Evolutionary conservation across 495 filamentous ascomycete genomes (phyloP).

Genomic region (Podospora appendiculata): DNA sequence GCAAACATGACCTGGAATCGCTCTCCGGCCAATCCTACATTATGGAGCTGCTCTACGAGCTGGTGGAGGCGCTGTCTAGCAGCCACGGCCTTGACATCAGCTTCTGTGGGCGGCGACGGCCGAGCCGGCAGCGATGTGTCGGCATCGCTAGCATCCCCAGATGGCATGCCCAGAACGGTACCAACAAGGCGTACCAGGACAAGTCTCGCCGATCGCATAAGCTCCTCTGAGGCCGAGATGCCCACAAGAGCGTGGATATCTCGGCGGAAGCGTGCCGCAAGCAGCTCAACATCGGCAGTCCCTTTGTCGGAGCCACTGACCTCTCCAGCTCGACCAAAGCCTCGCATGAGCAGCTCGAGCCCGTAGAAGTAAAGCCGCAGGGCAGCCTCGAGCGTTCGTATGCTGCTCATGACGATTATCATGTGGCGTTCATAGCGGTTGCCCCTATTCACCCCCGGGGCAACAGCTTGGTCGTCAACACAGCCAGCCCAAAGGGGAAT

Average conservation of each 20-base stretch:
- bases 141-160: slow-evolving; percentile 7
- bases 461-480: slow-evolving; percentile 9
- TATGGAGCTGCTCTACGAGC: slow-evolving; percentile 54
- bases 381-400: slow-evolving; percentile 43
- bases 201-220: slow-evolving; percentile 43
- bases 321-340: slow-evolving; percentile 17
- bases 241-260: slow-evolving; percentile 60
- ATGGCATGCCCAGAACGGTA: slow-evolving; percentile 48
- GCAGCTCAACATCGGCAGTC: slow-evolving; percentile 21
- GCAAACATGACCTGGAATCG: slow-evolving; percentile 71
- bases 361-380: slow-evolving; percentile 42
- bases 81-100: slow-evolving; percentile 22
- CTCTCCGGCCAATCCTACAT: slow-evolving; percentile 68
- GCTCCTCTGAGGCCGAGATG: slow-evolving; percentile 50
- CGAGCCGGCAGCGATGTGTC: slow-evolving; percentile 7
- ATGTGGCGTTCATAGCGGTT: slow-evolving; percentile 26
- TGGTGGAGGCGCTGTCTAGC: slow-evolving; percentile 47
- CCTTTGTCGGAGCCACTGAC: slow-evolving; percentile 2
- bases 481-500: slow-evolving; percentile 37
- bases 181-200: slow-evolving; percentile 47
- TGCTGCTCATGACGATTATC: slow-evolving; percentile 34
- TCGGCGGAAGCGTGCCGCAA: slow-evolving; percentile 44
- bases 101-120: slow-evolving; percentile 12
- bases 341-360: slow-evolving; percentile 34
- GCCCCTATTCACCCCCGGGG: not conserved